Evolutionary conservation across 2,329 filamentous ascomycete genomes (phyloP).

Genomic region (Neofusicoccum sp.): DNA sequence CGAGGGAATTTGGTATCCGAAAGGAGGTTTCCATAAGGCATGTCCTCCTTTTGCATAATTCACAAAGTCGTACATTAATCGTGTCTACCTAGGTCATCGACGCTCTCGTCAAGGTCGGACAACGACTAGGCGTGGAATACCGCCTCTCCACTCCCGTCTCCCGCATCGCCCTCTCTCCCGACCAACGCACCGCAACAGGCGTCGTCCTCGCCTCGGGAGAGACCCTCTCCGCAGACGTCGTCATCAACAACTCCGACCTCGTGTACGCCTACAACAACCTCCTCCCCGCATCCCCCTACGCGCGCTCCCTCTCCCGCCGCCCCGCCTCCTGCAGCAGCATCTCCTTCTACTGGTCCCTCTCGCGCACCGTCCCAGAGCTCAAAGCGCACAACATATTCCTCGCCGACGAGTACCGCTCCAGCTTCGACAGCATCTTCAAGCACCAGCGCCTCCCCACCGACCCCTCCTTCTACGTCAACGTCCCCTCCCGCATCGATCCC

Average conservation of each 20-base stretch:
- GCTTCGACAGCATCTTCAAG: slow-evolving; percentile 75
- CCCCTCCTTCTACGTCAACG: slow-evolving; percentile 75
- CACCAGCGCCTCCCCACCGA: slow-evolving; percentile 64
- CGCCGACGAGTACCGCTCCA: slow-evolving; percentile 67
- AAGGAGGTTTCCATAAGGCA: slow-evolving; percentile 67
- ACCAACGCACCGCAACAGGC: slow-evolving; percentile 56
- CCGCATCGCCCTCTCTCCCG: slow-evolving; percentile 52
- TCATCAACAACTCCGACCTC: slow-evolving; percentile 71
- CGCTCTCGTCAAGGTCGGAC: slow-evolving; percentile 62
- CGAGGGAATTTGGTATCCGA: slow-evolving; percentile 74
- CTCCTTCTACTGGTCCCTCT: slow-evolving; percentile 73
- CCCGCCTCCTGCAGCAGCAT: slow-evolving; percentile 69
- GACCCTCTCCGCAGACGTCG: slow-evolving; percentile 60
- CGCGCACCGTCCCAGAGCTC: slow-evolving; percentile 60
- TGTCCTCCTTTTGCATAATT: not conserved
- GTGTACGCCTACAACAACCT: slow-evolving; percentile 73
- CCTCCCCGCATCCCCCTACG: slow-evolving; percentile 53
- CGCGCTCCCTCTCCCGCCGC: slow-evolving; percentile 45
- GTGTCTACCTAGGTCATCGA: slow-evolving; percentile 48
- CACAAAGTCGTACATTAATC: not conserved
- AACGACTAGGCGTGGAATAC: slow-evolving; percentile 62
- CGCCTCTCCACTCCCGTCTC: slow-evolving; percentile 59
- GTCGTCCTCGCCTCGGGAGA: slow-evolving; percentile 60
- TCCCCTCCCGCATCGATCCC: slow-evolving; percentile 67
- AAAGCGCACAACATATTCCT: slow-evolving; percentile 75